A percentile compares a stretch with the other conserved stretches of the same genome.
Conservation (phyloP, 2,329 filamentous ascomycete species). For the Juglanconis oblonga region DNA sequence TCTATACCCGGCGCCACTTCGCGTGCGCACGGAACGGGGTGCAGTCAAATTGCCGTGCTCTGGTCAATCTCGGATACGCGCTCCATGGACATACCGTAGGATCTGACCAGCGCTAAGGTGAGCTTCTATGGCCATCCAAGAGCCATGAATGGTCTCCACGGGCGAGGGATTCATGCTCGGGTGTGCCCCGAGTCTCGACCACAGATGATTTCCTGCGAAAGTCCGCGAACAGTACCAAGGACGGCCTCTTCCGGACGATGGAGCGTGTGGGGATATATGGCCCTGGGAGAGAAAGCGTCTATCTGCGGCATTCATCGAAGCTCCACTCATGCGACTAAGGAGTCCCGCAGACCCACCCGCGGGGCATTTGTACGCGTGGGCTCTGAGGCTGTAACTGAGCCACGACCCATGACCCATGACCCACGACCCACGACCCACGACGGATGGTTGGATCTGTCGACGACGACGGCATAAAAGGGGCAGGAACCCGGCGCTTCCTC, state of each 20-base stretch:
- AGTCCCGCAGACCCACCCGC: constrained; percentile 1
- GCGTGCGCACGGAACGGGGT: background rate
- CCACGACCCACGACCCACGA: background rate
- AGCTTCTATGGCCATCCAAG: no score
- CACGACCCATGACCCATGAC: background rate
- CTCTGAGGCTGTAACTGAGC: background rate
- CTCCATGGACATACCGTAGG: no score
- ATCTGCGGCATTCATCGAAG: background rate
- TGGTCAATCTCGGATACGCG: background rate
- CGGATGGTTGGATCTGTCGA: background rate
- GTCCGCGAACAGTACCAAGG: no score
- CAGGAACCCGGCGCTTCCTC: background rate
- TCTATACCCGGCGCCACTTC: background rate
- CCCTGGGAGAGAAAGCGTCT: no score
- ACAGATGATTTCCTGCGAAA: no score
- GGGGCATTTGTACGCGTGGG: constrained; percentile 8
- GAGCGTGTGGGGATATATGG: no score
- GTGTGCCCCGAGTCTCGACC: no score
- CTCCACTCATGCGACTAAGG: constrained; percentile 10
- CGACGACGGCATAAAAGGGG: constrained; percentile 1
- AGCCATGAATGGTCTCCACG: no score
- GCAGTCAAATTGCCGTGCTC: background rate
- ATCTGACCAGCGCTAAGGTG: no score
- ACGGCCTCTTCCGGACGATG: no score
- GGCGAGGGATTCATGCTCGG: no score